Conservation (phyloP, 2,329 filamentous ascomycete species). For the Trichoderma asperellum region DNA sequence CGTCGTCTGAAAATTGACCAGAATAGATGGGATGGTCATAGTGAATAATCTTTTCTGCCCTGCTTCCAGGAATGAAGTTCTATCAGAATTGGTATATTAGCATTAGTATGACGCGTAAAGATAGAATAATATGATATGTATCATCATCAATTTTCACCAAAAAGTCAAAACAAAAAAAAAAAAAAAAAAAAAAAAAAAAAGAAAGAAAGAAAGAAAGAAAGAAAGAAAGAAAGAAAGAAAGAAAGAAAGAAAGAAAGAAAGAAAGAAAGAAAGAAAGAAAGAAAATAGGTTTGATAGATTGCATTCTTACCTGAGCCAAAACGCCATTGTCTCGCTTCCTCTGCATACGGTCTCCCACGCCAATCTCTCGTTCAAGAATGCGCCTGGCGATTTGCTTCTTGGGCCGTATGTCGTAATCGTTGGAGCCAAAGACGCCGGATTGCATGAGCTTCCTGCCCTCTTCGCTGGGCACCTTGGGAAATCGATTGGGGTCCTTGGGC, state of each 20-base stretch:
- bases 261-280: no score
- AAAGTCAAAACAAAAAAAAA: no score
- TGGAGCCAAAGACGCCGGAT: constrained; percentile 77
- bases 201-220: no score
- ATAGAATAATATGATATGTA: not conserved
- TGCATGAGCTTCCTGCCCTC: constrained; percentile 78
- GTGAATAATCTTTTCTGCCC: constrained; percentile 84
- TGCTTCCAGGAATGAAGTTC: constrained; percentile 75
- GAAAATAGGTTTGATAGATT: constrained; percentile 30
- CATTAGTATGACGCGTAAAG: not conserved
- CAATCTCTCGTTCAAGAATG: constrained; percentile 81
- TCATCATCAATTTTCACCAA: not conserved
- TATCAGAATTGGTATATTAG: constrained; percentile 41
- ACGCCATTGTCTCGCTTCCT: constrained; percentile 65
- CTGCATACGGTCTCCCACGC: constrained; percentile 63
- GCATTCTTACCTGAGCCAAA: constrained; percentile 65
- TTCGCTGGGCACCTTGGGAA: constrained; percentile 84
- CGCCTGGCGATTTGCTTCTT: constrained; percentile 68
- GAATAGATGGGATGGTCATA: constrained; percentile 88
- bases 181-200: no score
- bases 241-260: no score
- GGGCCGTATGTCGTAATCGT: constrained; percentile 56
- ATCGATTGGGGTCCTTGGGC: constrained; percentile 59
- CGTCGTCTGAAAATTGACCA: constrained; percentile 94
- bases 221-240: no score